Conservation (phyloP, 2,329 filamentous ascomycete genomes). For the Fusarium mexicanum region DNA sequence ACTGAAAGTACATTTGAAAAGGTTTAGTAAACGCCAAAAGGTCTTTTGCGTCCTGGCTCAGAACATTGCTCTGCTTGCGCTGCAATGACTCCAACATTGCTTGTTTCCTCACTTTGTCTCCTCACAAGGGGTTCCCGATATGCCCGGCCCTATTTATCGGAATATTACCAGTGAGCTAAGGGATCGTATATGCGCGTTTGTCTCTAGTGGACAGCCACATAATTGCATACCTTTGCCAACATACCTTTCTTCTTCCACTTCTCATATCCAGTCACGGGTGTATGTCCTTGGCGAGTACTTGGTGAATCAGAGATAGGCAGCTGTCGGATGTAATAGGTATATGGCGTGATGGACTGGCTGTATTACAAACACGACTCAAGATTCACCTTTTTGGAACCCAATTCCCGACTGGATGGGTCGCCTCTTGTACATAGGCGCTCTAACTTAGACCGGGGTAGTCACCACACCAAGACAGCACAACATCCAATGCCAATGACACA, state of each 20-base stretch:
- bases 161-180: not conserved
- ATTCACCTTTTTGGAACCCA: not conserved
- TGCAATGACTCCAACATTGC: not conserved
- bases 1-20: not conserved
- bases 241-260: not conserved
- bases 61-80: not conserved
- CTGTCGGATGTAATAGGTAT: not conserved
- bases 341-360: not conserved
- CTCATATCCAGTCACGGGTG: not conserved
- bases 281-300: not conserved
- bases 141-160: not conserved
- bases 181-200: constrained; percentile 21
- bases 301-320: not conserved
- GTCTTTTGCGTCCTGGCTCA: not conserved
- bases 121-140: constrained; percentile 12
- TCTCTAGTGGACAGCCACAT: constrained; percentile 17
- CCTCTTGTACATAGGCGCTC: constrained; percentile 27
- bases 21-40: not conserved
- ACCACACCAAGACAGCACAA: constrained; percentile 19
- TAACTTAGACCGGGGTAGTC: constrained; percentile 15
- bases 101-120: not conserved
- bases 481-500: constrained; percentile 21
- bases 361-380: not conserved
- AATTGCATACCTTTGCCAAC: constrained; percentile 6
- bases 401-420: constrained; percentile 34